These are phyloP conservation scores for Mycena sp. DNA, from an alignment of 1,284 basidiomycete genomes.

Conservation along the genomic window DNA sequence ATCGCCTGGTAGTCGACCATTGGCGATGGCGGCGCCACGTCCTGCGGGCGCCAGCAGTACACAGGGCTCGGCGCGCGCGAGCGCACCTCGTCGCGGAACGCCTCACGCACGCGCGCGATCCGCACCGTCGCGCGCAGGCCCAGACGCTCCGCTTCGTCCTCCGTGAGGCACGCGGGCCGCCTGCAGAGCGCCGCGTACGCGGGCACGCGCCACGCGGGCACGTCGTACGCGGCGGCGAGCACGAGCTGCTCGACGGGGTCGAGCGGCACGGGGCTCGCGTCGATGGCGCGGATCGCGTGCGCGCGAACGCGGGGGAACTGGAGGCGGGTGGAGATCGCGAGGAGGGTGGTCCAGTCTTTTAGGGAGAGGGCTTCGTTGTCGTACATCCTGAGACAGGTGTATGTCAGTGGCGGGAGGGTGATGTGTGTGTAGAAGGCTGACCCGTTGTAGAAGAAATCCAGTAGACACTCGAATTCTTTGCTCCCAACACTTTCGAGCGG, in stretches of 20 bases:
- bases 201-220: slow-evolving; percentile 48
- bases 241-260: slow-evolving; percentile 46
- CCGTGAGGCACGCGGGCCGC: slow-evolving; percentile 43
- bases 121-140: slow-evolving; percentile 40
- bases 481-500: slow-evolving; percentile 41
- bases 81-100: slow-evolving; percentile 11
- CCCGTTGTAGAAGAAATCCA: slow-evolving; percentile 48
- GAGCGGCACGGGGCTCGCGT: slow-evolving; percentile 34
- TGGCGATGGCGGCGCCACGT: neutral
- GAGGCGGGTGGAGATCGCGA: slow-evolving; percentile 48
- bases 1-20: slow-evolving; percentile 13
- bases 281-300: slow-evolving; percentile 43
- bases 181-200: slow-evolving; percentile 50
- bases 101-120: slow-evolving; percentile 40
- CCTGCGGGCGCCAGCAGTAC: slow-evolving; percentile 1
- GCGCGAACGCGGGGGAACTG: slow-evolving; percentile 41
- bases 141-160: slow-evolving; percentile 47
- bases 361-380: slow-evolving; percentile 32
- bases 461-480: slow-evolving; percentile 43
- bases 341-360: slow-evolving; percentile 46
- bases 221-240: slow-evolving; percentile 48
- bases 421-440: slow-evolving; percentile 27
- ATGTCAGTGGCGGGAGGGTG: neutral
- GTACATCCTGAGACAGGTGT: slow-evolving; percentile 38
- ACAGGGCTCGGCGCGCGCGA: slow-evolving; percentile 12